Evolutionary conservation across 2,329 filamentous ascomycete species (phyloP), one percentile per base, ranked within the genome.

Genomic region (Aspergillus pseudoterreus): DNA sequence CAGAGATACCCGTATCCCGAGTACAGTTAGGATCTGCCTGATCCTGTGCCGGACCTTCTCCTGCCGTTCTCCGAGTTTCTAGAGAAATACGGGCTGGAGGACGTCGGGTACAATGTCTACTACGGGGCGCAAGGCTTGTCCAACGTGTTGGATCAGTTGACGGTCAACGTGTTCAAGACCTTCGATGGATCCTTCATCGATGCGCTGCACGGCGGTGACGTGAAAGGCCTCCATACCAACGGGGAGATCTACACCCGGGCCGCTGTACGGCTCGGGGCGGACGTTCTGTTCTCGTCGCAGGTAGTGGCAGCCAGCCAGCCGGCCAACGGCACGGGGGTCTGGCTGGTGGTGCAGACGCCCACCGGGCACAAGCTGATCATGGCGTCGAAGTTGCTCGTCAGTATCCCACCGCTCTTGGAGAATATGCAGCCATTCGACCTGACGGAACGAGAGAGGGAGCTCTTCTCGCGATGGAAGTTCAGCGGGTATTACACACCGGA

Each of bases 221-320:
- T 43, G 43, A 46, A 41, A 9, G 43, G 36, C 6, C 12, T 36
- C 11, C 32, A 39, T 11, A 24, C 19, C 15, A 38, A 41, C 35
- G 17, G 30, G 3, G 35, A 49, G 27, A 51, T 56, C 6, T 56
- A 53, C 43, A 4, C 2, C 4, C 35, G 30, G 30, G 51, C 45
- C 10, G 12, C 4, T 3, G 11, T 12, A 2, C 36, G 46, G 8
- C 45, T 56, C 4, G 66, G 65, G 10, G 45, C 60, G 1, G 70
- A 74, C 24, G 67, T 77, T 2, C 59, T 75, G 6, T 68, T 68
- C 56, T 62, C 68, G 60, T 1, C 70, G 74, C 4, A 52, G 66
- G 11, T 44, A 58, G 19, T 56, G 64, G 0, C 47, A 65, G 14
- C 68, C 74, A 11, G 57, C 59, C 12, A 45, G 56, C 3, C 47